Evolutionary conservation across 2,329 filamentous ascomycete species (phyloP).

Genomic region (Chaetomium strumarium): DNA sequence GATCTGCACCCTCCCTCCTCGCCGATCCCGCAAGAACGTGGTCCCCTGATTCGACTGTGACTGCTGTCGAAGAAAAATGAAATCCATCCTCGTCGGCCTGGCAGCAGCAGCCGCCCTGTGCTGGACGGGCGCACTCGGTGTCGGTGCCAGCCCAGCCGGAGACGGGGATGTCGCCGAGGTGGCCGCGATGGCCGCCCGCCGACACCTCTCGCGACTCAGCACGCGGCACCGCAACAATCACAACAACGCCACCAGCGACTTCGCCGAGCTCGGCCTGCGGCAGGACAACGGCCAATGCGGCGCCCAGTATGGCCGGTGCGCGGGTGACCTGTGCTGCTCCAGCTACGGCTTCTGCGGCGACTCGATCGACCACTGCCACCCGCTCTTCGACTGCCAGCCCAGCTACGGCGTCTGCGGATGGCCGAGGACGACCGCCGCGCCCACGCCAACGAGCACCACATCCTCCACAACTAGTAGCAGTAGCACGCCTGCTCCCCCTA

Average conservation of each 20-base stretch:
- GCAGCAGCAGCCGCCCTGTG: conserved; percentile 19
- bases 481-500: conserved; percentile 3
- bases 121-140: conserved; percentile 14
- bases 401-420: conserved; percentile 24
- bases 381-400: conserved; percentile 23
- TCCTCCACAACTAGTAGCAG: conserved; percentile 11
- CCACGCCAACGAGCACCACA: conserved; percentile 10
- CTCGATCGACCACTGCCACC: conserved; percentile 23
- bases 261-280: conserved; percentile 19
- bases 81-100: conserved; percentile 17
- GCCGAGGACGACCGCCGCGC: conserved; percentile 12
- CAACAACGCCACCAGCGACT: conserved; percentile 2
- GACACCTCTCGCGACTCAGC: conserved; percentile 2
- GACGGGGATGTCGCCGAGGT: not conserved
- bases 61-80: conserved; percentile 17
- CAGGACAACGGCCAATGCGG: conserved; percentile 21
- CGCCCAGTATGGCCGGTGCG: conserved; percentile 18
- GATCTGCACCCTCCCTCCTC: conserved; percentile 7
- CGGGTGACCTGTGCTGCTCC: conserved; percentile 24
- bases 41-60: not conserved
- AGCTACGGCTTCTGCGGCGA: conserved; percentile 27
- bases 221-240: conserved; percentile 4
- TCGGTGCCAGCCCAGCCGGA: conserved; percentile 4
- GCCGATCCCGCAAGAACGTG: conserved; percentile 2
- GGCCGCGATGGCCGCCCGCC: conserved; percentile 3